These are phyloP conservation scores for Yarrowia osloensis DNA, from an alignment of 805 yeast genomes.

Conservation along the genomic window DNA sequence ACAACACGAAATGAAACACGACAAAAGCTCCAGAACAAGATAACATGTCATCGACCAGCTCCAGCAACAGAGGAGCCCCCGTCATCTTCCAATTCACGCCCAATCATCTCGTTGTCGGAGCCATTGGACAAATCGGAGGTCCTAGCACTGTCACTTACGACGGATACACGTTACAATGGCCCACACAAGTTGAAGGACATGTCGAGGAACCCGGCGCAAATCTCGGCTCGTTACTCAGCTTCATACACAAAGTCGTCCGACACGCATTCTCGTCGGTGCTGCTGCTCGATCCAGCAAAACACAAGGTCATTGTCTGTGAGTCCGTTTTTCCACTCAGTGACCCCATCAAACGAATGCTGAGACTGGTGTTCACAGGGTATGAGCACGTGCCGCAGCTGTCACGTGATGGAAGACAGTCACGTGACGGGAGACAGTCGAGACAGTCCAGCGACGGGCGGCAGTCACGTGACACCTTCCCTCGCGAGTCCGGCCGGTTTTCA, in stretches of 20 bases:
- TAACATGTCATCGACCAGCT: background rate
- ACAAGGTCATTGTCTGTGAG: constrained; percentile 12
- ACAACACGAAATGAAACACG: background rate
- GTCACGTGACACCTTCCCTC: background rate
- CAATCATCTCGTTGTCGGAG: background rate
- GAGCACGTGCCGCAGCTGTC: background rate
- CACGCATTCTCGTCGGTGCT: constrained; percentile 2
- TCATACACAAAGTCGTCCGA: background rate
- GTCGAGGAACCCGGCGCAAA: background rate
- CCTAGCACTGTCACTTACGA: background rate
- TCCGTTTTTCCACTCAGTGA: constrained; percentile 3
- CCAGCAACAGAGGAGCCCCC: constrained; percentile 12
- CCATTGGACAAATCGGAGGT: constrained; percentile 6
- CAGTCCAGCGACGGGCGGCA: background rate
- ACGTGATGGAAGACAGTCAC: background rate
- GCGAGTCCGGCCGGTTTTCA: background rate
- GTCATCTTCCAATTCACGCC: constrained; percentile 15
- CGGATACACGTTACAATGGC: constrained; percentile 16
- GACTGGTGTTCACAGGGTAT: constrained; percentile 10
- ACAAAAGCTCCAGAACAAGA: background rate
- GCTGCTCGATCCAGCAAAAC: constrained; percentile 6
- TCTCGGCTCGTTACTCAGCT: background rate
- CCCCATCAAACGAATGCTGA: background rate
- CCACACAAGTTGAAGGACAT: constrained; percentile 5
- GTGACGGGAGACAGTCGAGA: background rate